Evolutionary conservation across 148 eudicot genomes (phyloP), one percentile per base, ranked within the genome.

Genomic region (Talinum fruticosum): DNA sequence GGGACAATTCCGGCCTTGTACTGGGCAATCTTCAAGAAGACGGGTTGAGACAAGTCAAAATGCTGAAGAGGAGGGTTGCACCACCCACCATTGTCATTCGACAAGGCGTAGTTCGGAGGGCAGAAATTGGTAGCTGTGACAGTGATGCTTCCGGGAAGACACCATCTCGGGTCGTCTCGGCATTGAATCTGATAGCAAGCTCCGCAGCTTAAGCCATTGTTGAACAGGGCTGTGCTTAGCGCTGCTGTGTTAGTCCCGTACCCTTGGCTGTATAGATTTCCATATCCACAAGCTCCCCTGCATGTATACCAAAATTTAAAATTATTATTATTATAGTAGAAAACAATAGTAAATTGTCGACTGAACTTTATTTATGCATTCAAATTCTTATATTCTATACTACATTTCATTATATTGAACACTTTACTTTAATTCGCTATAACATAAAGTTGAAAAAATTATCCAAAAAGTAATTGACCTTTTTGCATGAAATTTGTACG

Each of bases 211-310:
- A 62, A 26, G 4, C 66, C 66, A 13, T 62, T 62, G 66, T 62
- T 62, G 66, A 62, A 62, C 23, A 62, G 14, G 33, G 66, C 66
- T 26, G 66, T 62, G 33, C 66, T 62, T 26, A 62, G 33, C 32
- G 66, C 66, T 62, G 66, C 66, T 62, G 66, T 62, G 66, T n/a
- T 62, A 8, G 66, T 62, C 6, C 66, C 66, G 66, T 62, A 62
- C 66, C 66, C 66, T 28, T 62, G 66, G 33, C 66, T 62, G 66
- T 62, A 62, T n/a, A 62, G 33, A 26, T 62, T 62, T 26, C 66
- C 66, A 62, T 62, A 62, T 18, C 66, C 66, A 14, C 66, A 62
- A 24, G 66, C 66, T 62, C 66, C 66, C 66, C 66, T 62, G 18
- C 34, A 41, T 41, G 8, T 41, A 41, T 41, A 12, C 47, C 47